Evolutionary conservation across 176 grass and related monocot genomes (phyloP), one percentile per base, ranked within the genome.

Genomic region (Poa pratensis): DNA sequence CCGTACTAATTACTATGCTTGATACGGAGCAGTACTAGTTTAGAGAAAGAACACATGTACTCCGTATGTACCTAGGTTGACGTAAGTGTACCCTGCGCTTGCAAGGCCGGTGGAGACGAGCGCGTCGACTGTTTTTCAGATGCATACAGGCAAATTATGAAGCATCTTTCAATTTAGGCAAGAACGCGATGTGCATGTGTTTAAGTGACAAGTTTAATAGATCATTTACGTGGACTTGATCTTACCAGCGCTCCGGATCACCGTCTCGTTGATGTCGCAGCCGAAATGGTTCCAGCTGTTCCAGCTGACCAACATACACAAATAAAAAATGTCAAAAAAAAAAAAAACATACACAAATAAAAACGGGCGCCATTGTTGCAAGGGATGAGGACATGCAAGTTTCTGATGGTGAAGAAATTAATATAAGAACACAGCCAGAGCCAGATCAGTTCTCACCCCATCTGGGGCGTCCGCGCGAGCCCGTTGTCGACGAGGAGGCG

Each of bases 211-310:
- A 30, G 9, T 45, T 45, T 45, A 45, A 45, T 45, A 9, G 10
- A 48, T 48, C 45, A 2, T 48, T 48, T 48, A 11, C 11, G 12
- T 48, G 9, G 45, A 7, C 42, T 22, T 22, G 24, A 2, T 61
- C 80, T 45, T 9, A 95, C 93, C 93, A 1, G 93, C 89, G 82
- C 58, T 59, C 63, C 74, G 82, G 78, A 92, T 74, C 66, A 86
- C 61, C 16, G 73, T 82, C 85, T 95, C 93, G 69, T 90, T 88
- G 73, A 92, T 82, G 66, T 65, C 53, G 73, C 93, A 92, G 11
- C 22, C 59, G 73, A 89, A 95, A 50, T 88, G 88, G 63, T 95
- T 95, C 93, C 93, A 95, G 46, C 93, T 95, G 81, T 82, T 95
- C 93, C 93, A 95, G 27, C 90, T 95, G 62, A 66, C 0, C 49